Percentiles rank a stretch among this genome's conserved stretches.
Conservation (phyloP, 305 asterid species). For the Solanum hybrid region DNA sequence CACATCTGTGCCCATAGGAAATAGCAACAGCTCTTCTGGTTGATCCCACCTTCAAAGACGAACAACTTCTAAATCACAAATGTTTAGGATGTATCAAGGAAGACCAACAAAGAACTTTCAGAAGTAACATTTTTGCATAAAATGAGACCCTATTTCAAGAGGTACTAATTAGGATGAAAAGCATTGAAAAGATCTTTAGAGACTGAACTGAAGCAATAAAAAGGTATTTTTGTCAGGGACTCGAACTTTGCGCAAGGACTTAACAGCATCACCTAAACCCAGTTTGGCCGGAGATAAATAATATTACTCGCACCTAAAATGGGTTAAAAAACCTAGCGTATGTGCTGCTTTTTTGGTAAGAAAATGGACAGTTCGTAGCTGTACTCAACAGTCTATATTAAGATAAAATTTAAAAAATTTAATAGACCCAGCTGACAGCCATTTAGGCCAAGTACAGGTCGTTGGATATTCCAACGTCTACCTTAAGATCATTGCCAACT, state of each 20-base stretch:
- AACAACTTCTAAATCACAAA: conserved; percentile 12
- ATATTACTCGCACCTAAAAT: neutral
- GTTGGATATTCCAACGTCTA: neutral
- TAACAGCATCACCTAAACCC: neutral
- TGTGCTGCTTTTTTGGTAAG: neutral
- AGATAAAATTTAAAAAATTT: neutral
- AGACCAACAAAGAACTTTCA: no score
- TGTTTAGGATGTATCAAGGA: neutral
- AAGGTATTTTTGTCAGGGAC: neutral
- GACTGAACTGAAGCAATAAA: neutral
- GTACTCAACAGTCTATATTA: neutral
- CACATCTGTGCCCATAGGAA: conserved; percentile 82
- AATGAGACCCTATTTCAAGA: neutral
- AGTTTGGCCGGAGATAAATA: neutral
- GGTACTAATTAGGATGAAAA: neutral
- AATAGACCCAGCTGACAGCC: neutral
- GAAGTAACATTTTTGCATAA: neutral
- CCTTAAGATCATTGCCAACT: neutral
- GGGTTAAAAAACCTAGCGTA: neutral
- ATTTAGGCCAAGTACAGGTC: neutral
- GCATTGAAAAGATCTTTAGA: neutral
- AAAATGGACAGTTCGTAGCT: neutral
- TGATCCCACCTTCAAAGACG: conserved; percentile 63
- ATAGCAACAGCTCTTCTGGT: conserved; percentile 82
- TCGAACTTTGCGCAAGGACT: neutral